Conservation (phyloP, 192 early-diverging fungal species). For the Dimargaris verticillata region DNA sequence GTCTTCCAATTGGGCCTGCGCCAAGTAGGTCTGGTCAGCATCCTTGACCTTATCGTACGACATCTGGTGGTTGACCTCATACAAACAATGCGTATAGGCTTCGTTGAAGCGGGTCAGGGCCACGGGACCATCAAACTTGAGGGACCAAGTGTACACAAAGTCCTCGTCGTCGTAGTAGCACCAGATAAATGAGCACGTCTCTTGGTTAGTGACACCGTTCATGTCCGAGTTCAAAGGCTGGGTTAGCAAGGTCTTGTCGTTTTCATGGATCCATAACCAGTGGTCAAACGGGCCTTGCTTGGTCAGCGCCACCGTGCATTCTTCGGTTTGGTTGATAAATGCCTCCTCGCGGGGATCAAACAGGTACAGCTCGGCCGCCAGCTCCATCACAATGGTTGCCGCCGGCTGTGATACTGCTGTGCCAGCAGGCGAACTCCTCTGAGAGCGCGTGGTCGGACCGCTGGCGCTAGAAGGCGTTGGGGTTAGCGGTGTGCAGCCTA, state of each 20-base stretch:
- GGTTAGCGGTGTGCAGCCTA: not conserved
- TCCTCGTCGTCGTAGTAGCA: slow-evolving; percentile 42
- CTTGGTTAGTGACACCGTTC: slow-evolving; percentile 58
- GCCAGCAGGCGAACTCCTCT: not conserved
- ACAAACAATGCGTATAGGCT: slow-evolving; percentile 53
- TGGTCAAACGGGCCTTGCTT: slow-evolving; percentile 23
- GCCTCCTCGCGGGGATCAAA: slow-evolving; percentile 36
- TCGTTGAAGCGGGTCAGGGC: slow-evolving; percentile 41
- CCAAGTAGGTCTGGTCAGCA: slow-evolving; percentile 57
- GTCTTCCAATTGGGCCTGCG: slow-evolving; percentile 60
- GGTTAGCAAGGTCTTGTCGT: slow-evolving; percentile 27
- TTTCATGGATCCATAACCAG: slow-evolving; percentile 35
- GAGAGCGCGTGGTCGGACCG: not conserved
- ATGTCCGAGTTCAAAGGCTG: slow-evolving; percentile 52
- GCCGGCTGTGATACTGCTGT: not conserved
- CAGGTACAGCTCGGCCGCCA: slow-evolving; percentile 39
- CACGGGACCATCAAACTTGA: slow-evolving; percentile 38
- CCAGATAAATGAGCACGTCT: slow-evolving; percentile 65
- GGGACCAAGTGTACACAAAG: slow-evolving; percentile 55
- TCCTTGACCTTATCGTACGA: slow-evolving; percentile 44
- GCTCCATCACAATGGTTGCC: too few relatives aligned
- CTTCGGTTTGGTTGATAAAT: slow-evolving; percentile 36
- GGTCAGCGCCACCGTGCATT: slow-evolving; percentile 23
- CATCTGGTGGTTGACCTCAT: slow-evolving; percentile 49
- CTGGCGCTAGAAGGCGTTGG: not conserved